These are phyloP conservation scores for Alternaria ethzedia DNA, from an alignment of 2,329 filamentous ascomycete genomes.

Conservation along the genomic window DNA sequence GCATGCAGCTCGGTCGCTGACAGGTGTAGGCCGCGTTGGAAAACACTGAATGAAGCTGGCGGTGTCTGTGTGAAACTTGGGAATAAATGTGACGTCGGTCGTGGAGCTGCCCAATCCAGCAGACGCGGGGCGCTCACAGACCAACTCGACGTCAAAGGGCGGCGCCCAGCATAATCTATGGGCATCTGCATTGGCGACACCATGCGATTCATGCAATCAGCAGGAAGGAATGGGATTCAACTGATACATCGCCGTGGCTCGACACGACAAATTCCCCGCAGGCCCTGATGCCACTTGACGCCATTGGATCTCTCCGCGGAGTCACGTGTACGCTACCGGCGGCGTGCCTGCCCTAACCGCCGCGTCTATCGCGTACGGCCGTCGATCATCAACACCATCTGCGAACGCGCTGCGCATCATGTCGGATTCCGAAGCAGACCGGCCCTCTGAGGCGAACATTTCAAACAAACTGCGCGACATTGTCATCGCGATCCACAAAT, in stretches of 20 bases:
- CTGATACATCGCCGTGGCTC: background rate
- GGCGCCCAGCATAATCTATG: background rate
- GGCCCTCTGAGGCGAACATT: slow-evolving; percentile 48
- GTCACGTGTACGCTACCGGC: slow-evolving; percentile 21
- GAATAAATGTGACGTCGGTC: slow-evolving; percentile 34
- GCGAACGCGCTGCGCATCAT: slow-evolving; percentile 27
- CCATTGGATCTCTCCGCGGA: slow-evolving; percentile 12
- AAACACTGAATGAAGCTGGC: slow-evolving; percentile 7
- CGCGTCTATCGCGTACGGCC: slow-evolving; percentile 8
- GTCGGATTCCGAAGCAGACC: slow-evolving; percentile 37
- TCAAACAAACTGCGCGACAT: slow-evolving; percentile 50
- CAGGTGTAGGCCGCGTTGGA: slow-evolving; percentile 5
- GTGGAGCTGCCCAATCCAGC: slow-evolving; percentile 9
- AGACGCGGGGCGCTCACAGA: slow-evolving; percentile 11
- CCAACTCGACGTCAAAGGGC: slow-evolving; percentile 1
- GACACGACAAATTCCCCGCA: background rate
- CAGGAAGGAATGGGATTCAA: background rate
- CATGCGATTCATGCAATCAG: background rate
- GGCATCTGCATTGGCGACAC: background rate
- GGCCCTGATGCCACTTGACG: slow-evolving; percentile 2
- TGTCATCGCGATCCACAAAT: slow-evolving; percentile 50
- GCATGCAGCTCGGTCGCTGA: slow-evolving; percentile 18
- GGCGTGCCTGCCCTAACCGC: slow-evolving; percentile 20
- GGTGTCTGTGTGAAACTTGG: slow-evolving; percentile 12
- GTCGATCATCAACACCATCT: slow-evolving; percentile 15